Conservation (phyloP, 176 grass and related monocot species). For the Oryza glumipatula region DNA sequence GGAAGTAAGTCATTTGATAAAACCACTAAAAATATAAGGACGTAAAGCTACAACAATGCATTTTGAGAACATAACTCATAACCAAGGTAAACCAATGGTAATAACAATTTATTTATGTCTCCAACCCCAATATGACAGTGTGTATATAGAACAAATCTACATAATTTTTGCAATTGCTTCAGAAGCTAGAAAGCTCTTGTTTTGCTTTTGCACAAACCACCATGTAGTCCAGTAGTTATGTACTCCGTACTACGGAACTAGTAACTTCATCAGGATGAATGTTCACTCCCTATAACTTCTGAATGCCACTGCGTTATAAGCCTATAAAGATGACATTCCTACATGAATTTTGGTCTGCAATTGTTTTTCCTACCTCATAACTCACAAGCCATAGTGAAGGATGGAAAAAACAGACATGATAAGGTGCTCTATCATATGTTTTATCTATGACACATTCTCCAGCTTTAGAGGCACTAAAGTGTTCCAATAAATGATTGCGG, state of each 20-base stretch:
- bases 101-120: background rate
- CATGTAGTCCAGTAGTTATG: background rate
- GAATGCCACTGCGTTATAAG: background rate
- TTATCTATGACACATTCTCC: background rate
- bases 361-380: conserved; percentile 21
- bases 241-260: background rate
- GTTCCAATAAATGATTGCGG: background rate
- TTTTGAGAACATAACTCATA: conserved; percentile 27
- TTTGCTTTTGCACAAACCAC: conserved; percentile 4
- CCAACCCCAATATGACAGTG: background rate
- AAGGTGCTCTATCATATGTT: background rate
- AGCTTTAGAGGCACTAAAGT: background rate
- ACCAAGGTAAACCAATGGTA: conserved; percentile 5
- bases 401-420: background rate
- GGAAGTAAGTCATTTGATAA: conserved; percentile 31
- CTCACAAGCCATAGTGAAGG: background rate
- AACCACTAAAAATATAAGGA: conserved; percentile 25
- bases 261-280: conserved; percentile 19
- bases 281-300: conserved; percentile 6
- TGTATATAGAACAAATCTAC: background rate
- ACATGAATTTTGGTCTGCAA: background rate
- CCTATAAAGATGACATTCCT: background rate
- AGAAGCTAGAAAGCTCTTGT: conserved; percentile 7
- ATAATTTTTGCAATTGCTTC: background rate
- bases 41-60: background rate